Conservation (phyloP, 495 filamentous ascomycete species). For the Trichoderma gamsii region DNA sequence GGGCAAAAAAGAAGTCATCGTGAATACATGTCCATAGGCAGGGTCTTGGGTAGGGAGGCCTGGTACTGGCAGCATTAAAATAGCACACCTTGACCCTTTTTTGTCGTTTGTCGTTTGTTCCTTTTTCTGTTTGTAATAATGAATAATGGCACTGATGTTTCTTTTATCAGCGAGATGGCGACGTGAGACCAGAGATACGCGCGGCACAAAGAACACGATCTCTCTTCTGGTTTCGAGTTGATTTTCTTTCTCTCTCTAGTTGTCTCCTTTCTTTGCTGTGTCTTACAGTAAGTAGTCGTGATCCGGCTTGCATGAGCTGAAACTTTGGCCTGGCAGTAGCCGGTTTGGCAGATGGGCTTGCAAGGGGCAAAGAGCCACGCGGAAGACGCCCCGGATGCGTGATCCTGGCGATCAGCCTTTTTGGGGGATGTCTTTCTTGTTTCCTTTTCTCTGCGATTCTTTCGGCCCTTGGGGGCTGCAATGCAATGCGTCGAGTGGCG, state of each 20-base stretch:
- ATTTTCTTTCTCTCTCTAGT: neutral
- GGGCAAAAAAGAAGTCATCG: neutral
- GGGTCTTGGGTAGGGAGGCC: neutral
- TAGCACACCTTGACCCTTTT: neutral
- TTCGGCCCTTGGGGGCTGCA: neutral
- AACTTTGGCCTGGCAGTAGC: slow-evolving; percentile 1
- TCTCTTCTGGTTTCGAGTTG: neutral
- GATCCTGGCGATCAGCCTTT: neutral
- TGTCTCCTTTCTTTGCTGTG: neutral
- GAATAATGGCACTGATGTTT: neutral
- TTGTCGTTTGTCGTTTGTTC: neutral
- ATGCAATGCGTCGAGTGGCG: neutral
- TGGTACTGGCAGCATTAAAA: neutral
- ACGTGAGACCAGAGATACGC: neutral
- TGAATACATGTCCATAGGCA: neutral
- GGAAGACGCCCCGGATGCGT: neutral
- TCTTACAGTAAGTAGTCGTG: neutral
- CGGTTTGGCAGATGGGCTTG: slow-evolving; percentile 6
- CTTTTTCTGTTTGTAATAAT: neutral
- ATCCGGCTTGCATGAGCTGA: neutral
- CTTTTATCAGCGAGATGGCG: neutral
- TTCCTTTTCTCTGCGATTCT: neutral
- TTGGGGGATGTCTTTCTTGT: neutral
- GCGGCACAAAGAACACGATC: neutral
- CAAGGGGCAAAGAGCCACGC: neutral